Evolutionary conservation across 2,329 filamentous ascomycete species (phyloP), one percentile per base, ranked within the genome.

Genomic region (Daldinia sp.): DNA sequence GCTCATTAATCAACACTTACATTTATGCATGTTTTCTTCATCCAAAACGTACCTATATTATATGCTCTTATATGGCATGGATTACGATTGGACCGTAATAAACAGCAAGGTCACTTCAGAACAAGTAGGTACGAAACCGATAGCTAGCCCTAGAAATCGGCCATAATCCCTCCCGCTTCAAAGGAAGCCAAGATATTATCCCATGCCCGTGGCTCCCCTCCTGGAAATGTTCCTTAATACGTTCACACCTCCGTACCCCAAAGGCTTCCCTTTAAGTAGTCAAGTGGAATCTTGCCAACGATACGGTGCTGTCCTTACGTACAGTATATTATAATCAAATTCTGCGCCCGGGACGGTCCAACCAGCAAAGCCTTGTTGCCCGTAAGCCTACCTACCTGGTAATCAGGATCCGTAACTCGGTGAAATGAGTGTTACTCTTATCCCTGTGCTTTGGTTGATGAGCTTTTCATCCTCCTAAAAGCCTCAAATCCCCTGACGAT

Each of bases 401-500:
- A 60, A 63, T 66, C 50, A 66, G 63, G 55, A 65, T 67, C 58
- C 58, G 63, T 54, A 53, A 63, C 60, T 68, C 62, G 62, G 54
- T 67, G 55, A 69, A 63, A 68, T 68, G 57, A 63, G 35, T 56
- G 37, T 61, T 39, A 23, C 51, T 58, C n/a, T 53, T 28, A 68
- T 67, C 63, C 66, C 60, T 67, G 69, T 60, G 56, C 39, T 53
- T 57, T 67, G 51, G 54, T 30, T 63, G 26, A 35, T 42, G 53
- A 60, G 51, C 48, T 57, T 66, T 15, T 46, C 37, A 51, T 57
- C 39, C 35, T 58, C 6, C 59, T 58, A 60, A 65, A 67, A 67
- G 60, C 54, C 51, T 70, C 55, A 41, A 58, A 61, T 69, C 72
- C 68, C 68, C 68, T 73, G 72, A 68, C 72, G 70, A 72, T 72